Evolutionary conservation across 2,329 filamentous ascomycete genomes (phyloP), one percentile per base, ranked within the genome.

Genomic region (Thyridium curvatum): DNA sequence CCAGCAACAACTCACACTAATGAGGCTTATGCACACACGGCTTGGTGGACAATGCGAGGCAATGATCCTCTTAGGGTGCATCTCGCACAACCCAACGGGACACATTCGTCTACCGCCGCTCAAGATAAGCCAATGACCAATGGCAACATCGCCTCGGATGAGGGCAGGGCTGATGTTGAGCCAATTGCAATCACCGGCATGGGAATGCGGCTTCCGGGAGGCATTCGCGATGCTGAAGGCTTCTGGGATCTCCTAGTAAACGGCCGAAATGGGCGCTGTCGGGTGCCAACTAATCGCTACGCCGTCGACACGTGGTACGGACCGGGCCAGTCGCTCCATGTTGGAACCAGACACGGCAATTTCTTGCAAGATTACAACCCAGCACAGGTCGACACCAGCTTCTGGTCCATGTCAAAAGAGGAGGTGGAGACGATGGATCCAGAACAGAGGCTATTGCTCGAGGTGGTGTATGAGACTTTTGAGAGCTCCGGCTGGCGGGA

Each of bases 171-270:
- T 10, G 21, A 10, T 10, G 21, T 39, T 13, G 3, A 36, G 10
- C 53, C 58, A 5, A 52, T 61, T 15, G 58, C 58, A 16, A 55
- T 61, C 30, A 44, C 53, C 10, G 58, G 58, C n/a, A 55, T 60
- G 43, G 58, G 46, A 2, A 43, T 59, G 41, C 50, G 55, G 8
- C 51, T 61, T 3, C 59, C 59, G 0, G 58, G 59, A 3, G 45
- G 49, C 2, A 44, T 62, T 7, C 34, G 40, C 2, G 49, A 48
- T 21, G 38, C 49, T 0, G 37, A 49, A 8, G 49, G 46, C 4
- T 57, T 54, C 31, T 64, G 58, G 58, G 47, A 58, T 32, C 43
- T 62, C 3, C 44, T 64, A 0, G 13, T 52, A 32, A 54, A 58
- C 32, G 52, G 54, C 17, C 42, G 40, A 10, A 48, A 50, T 34